These are phyloP conservation scores for Penicillium sp. DNA, from an alignment of 2,329 filamentous ascomycete species.

Conservation along the genomic window DNA sequence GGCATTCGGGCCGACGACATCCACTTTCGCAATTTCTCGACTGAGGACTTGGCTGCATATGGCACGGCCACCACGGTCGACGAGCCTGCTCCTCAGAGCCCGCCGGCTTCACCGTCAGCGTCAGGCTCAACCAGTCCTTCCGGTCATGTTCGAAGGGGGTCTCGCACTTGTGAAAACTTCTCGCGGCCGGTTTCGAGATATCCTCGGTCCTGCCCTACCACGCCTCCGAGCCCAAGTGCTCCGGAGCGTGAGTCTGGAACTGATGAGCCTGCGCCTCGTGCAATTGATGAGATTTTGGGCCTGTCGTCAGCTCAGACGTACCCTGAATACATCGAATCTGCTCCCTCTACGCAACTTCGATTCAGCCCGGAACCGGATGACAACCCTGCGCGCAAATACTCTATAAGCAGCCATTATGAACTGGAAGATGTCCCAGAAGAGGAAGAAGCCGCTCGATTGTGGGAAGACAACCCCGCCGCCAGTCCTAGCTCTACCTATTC, in stretches of 20 bases:
- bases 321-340: slow-evolving; percentile 32
- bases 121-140: slow-evolving; percentile 25
- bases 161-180: slow-evolving; percentile 51
- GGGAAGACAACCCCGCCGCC: slow-evolving; percentile 28
- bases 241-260: slow-evolving; percentile 32
- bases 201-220: slow-evolving; percentile 38
- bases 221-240: slow-evolving; percentile 39
- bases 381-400: slow-evolving; percentile 36
- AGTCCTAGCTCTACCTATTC: slow-evolving; percentile 18
- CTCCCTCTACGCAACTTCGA: slow-evolving; percentile 33
- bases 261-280: slow-evolving; percentile 35
- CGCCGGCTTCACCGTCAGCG: slow-evolving; percentile 30
- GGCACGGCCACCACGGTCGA: slow-evolving; percentile 23
- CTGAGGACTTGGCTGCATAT: slow-evolving; percentile 27
- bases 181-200: slow-evolving; percentile 49
- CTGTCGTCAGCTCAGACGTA: slow-evolving; percentile 28
- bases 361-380: slow-evolving; percentile 43
- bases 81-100: slow-evolving; percentile 25
- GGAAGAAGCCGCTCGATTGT: slow-evolving; percentile 36
- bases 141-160: slow-evolving; percentile 27
- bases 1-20: slow-evolving; percentile 52
- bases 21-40: slow-evolving; percentile 34
- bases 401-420: slow-evolving; percentile 39
- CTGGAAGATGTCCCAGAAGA: slow-evolving; percentile 47
- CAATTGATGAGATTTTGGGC: slow-evolving; percentile 41